phyloP scores from a whole-genome alignment of 148 eudicot species.

The Silene uniflora region DNA sequence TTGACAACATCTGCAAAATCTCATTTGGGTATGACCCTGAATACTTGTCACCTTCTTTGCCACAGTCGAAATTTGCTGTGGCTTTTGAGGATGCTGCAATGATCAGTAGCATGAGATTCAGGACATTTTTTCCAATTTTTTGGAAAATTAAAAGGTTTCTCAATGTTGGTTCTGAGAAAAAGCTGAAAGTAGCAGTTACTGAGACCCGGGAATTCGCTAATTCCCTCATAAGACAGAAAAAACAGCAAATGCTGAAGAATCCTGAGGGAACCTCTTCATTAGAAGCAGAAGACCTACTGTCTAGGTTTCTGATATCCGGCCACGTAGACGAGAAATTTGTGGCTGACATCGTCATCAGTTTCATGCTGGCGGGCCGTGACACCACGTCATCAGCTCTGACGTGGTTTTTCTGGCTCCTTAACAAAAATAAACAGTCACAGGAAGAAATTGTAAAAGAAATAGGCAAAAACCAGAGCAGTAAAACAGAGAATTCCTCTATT shows the following conservation, averaged over 20 bases:
- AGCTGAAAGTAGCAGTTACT: slow-evolving; percentile 26
- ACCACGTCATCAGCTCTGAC: slow-evolving; percentile 36
- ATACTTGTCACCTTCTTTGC: slow-evolving; percentile 32
- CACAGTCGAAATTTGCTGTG: slow-evolving; percentile 25
- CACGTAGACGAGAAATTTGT: slow-evolving; percentile 36
- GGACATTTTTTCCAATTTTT: slow-evolving; percentile 15
- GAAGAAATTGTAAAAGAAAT: slow-evolving; percentile 32
- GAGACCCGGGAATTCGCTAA: slow-evolving; percentile 23
- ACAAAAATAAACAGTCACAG: slow-evolving; percentile 24
- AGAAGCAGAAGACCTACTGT: slow-evolving; percentile 33
- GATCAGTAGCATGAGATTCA: slow-evolving; percentile 27
- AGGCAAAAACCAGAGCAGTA: neutral
- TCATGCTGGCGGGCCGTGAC: slow-evolving; percentile 47
- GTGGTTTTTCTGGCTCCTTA: slow-evolving; percentile 48
- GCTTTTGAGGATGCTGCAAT: slow-evolving; percentile 43
- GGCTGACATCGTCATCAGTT: slow-evolving; percentile 40
- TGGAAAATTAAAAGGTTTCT: slow-evolving; percentile 39
- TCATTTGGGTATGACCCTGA: slow-evolving; percentile 47
- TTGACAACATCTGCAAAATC: slow-evolving; percentile 34
- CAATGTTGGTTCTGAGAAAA: slow-evolving; percentile 40
- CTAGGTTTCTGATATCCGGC: slow-evolving; percentile 41
- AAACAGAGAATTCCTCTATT: slow-evolving; percentile 22
- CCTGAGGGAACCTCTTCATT: neutral
- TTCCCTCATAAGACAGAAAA: slow-evolving; percentile 12
- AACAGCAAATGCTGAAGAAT: neutral